phyloP scores from a whole-genome alignment of 1,139 yeast species.

The Pichia sp. region DNA sequence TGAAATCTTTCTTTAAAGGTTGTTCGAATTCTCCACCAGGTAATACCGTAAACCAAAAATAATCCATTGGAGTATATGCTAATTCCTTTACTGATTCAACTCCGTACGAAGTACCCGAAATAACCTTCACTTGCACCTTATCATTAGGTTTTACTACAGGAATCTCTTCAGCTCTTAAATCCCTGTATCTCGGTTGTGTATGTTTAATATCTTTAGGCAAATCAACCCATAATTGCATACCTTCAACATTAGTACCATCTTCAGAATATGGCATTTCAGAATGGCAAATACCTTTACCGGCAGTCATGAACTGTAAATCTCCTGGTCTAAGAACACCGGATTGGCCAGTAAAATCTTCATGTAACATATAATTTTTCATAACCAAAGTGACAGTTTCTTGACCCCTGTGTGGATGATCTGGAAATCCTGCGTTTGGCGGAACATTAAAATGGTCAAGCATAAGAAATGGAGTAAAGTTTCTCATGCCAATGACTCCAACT shows the following conservation, averaged over 20 bases:
- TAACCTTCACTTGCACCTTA: conserved; percentile 62
- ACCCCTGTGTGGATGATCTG: conserved; percentile 91
- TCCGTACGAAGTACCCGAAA: conserved; percentile 74
- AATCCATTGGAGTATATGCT: conserved; percentile 81
- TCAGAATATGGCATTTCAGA: conserved; percentile 74
- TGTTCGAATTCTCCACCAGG: conserved; percentile 68
- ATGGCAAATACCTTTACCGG: conserved; percentile 84
- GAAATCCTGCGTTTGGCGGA: conserved; percentile 59
- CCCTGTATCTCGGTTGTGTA: conserved; percentile 74
- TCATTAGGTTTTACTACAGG: conserved; percentile 67
- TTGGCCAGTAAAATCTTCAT: conserved; percentile 86
- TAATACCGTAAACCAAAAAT: conserved; percentile 59
- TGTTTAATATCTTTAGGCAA: conserved; percentile 66
- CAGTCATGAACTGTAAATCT: conserved; percentile 92
- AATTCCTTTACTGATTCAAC: conserved; percentile 66
- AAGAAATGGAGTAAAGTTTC: conserved; percentile 77
- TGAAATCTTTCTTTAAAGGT: conserved; percentile 55
- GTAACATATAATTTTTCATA: conserved; percentile 72
- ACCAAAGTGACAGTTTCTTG: conserved; percentile 83
- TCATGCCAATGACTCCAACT: conserved; percentile 60
- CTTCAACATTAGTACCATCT: conserved; percentile 54
- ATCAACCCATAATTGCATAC: conserved; percentile 91
- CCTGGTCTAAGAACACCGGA: conserved; percentile 76
- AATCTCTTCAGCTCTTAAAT: conserved; percentile 63
- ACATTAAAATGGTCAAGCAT: conserved; percentile 76